Conservation (phyloP, 2,329 filamentous ascomycete species). For the Aspergillus nomiae region DNA sequence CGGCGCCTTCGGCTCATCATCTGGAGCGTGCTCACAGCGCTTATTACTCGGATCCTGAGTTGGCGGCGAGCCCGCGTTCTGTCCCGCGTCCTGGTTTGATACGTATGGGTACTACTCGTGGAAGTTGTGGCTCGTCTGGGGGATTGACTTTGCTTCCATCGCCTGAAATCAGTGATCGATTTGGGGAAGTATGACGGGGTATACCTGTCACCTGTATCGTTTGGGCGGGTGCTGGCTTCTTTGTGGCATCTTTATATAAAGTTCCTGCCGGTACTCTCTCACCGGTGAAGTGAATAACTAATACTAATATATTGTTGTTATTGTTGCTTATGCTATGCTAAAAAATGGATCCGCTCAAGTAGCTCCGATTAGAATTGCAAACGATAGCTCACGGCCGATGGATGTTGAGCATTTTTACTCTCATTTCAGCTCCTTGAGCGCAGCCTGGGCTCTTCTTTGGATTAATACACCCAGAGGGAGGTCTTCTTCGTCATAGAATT, state of each 20-base stretch:
- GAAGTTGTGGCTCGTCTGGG: not conserved
- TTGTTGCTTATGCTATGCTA: not conserved
- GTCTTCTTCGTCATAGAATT: conserved; percentile 66
- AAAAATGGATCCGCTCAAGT: not conserved
- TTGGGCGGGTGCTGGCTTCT: not conserved
- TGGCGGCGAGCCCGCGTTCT: not conserved
- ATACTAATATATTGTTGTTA: not conserved
- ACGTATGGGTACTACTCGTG: not conserved
- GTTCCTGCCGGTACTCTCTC: not conserved
- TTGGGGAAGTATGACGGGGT: not conserved
- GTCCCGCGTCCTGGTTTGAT: not conserved
- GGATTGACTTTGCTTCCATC: not conserved
- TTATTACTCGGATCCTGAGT: not conserved
- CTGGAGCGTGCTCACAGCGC: not conserved
- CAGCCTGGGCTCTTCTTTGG: conserved; percentile 33
- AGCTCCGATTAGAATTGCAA: not conserved
- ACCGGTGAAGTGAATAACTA: not conserved
- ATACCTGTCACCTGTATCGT: not conserved
- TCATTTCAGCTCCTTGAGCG: not conserved
- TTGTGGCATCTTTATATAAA: not conserved
- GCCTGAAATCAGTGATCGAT: not conserved
- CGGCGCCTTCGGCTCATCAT: not conserved
- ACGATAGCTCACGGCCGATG: not conserved
- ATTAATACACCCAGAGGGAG: conserved; percentile 60
- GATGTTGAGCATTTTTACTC: not conserved